phyloP scores from a whole-genome alignment of 345 rosid species.

The Eucalyptus sp. region DNA sequence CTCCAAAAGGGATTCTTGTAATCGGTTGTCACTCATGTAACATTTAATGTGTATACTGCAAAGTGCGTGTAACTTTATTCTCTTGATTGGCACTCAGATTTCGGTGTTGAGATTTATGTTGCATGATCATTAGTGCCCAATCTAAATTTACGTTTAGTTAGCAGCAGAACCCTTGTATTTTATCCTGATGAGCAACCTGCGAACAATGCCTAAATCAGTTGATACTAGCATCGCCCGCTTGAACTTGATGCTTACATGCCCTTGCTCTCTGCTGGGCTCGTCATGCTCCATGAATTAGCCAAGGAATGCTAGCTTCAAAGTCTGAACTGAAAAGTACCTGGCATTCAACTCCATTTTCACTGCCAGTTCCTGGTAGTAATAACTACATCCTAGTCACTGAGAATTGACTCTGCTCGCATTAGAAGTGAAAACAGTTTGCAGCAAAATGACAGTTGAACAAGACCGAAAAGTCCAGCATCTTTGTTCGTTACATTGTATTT shows the following conservation, averaged over 20 bases:
- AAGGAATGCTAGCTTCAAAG: not conserved
- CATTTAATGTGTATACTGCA: not conserved
- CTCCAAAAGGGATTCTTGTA: not conserved
- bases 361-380: not conserved
- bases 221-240: not conserved
- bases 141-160: not conserved
- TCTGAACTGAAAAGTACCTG: not conserved
- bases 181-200: not conserved
- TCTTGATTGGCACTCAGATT: not conserved
- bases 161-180: not conserved
- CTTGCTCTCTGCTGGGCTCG: not conserved
- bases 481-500: not conserved
- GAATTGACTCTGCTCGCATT: not conserved
- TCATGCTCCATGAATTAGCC: not conserved
- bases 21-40: not conserved
- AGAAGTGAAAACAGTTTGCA: not conserved
- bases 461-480: not conserved
- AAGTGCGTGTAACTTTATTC: not conserved
- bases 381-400: not conserved
- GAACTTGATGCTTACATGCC: not conserved
- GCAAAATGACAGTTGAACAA: not conserved
- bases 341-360: not conserved
- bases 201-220: not conserved
- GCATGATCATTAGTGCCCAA: not conserved
- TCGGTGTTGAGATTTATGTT: not conserved